phyloP scores from a whole-genome alignment of 257 asterid genomes.

The Sherardia arvensis region DNA sequence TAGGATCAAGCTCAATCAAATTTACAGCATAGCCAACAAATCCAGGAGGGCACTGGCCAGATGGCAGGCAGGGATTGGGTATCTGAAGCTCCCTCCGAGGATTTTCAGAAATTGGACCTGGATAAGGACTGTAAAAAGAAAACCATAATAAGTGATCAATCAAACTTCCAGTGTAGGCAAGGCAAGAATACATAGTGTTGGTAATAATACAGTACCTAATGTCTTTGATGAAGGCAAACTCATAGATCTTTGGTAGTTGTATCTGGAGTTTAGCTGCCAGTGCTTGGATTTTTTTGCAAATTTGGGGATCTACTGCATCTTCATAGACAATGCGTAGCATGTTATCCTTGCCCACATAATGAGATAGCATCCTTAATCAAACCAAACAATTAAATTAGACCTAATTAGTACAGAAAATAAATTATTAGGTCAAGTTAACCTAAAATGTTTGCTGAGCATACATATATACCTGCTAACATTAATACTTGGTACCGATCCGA shows the following conservation, averaged over 20 bases:
- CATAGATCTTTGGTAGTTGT: slow-evolving; percentile 23
- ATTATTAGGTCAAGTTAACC: not conserved
- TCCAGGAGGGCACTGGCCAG: slow-evolving; percentile 40
- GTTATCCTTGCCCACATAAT: slow-evolving; percentile 51
- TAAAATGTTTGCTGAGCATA: not conserved
- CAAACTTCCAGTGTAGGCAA: not conserved
- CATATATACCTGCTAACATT: slow-evolving; percentile 49
- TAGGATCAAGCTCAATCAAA: slow-evolving; percentile 27
- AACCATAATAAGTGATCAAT: not conserved
- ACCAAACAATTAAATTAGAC: not conserved
- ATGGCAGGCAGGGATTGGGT: slow-evolving; percentile 30
- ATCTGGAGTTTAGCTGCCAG: slow-evolving; percentile 25
- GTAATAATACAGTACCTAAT: slow-evolving; percentile 54
- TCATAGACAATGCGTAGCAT: slow-evolving; percentile 64
- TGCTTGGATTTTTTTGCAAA: slow-evolving; percentile 15
- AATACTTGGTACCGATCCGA: slow-evolving; percentile 38
- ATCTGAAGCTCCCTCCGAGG: slow-evolving; percentile 27
- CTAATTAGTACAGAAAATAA: not conserved
- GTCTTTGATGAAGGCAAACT: slow-evolving; percentile 40
- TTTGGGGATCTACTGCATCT: slow-evolving; percentile 22
- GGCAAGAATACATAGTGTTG: no score
- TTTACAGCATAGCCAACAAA: slow-evolving; percentile 50
- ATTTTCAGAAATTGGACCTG: slow-evolving; percentile 12
- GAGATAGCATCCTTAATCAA: slow-evolving; percentile 37
- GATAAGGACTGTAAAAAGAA: slow-evolving; percentile 27